phyloP scores from a whole-genome alignment of 1,284 basidiomycete species.

The Kwoniella shivajii region DNA sequence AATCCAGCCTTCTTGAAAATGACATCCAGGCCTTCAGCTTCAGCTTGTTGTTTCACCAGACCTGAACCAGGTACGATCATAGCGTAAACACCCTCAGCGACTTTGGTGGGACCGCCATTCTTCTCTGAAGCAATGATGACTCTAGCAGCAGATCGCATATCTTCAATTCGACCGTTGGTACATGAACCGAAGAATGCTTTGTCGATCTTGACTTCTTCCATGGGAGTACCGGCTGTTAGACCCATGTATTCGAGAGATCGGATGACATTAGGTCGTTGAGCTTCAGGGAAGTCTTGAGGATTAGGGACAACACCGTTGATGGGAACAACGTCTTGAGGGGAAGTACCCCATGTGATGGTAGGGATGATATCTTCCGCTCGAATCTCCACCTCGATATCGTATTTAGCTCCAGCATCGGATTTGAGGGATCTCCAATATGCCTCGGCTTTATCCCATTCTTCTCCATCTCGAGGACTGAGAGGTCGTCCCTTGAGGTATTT shows the following conservation, averaged over 20 bases:
- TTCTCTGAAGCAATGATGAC: conserved; percentile 64
- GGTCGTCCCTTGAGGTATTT: conserved; percentile 83
- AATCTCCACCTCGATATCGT: conserved; percentile 85
- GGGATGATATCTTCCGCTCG: conserved; percentile 87
- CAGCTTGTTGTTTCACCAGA: conserved; percentile 90
- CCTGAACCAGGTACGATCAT: conserved; percentile 98
- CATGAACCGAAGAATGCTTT: conserved; percentile 97
- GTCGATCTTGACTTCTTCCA: conserved; percentile 84
- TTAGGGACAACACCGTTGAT: conserved; percentile 86
- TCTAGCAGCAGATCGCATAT: conserved; percentile 84
- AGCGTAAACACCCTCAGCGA: conserved; percentile 76
- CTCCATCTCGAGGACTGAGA: conserved; percentile 72
- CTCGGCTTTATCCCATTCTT: conserved; percentile 85
- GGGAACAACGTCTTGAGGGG: conserved; percentile 86
- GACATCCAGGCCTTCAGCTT: conserved; percentile 86
- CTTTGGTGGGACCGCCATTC: conserved; percentile 59
- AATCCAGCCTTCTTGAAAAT: conserved; percentile 94
- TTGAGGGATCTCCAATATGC: conserved; percentile 86
- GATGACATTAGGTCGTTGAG: conserved; percentile 73
- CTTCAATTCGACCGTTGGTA: conserved; percentile 95
- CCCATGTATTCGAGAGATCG: conserved; percentile 92
- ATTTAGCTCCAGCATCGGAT: conserved; percentile 84
- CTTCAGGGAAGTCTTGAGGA: conserved; percentile 69
- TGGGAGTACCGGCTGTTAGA: conserved; percentile 74
- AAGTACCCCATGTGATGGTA: conserved; percentile 95